These are phyloP conservation scores for Nyssa sinensis DNA, from an alignment of 148 eudicot genomes.

Conservation along the genomic window DNA sequence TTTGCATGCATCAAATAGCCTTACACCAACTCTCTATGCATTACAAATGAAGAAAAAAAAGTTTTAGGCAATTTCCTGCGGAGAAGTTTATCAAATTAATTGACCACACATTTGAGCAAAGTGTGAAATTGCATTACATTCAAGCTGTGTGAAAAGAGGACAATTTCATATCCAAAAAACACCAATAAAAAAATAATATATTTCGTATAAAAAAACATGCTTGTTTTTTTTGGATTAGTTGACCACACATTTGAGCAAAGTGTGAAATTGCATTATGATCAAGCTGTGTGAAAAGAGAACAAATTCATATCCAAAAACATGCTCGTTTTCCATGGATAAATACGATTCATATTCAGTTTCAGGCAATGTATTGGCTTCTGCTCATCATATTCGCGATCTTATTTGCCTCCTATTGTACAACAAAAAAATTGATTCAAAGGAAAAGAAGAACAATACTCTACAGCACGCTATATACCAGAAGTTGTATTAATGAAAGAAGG, in stretches of 20 bases:
- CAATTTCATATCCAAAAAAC: background rate
- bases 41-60: background rate
- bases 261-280: background rate
- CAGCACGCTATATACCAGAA: conserved; percentile 30
- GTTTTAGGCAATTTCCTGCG: background rate
- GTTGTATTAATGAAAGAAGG: conserved; percentile 27
- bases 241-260: background rate
- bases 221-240: background rate
- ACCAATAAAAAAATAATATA: too few relatives aligned
- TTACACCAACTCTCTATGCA: background rate
- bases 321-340: background rate
- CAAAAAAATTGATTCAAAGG: background rate
- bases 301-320: background rate
- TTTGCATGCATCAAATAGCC: background rate
- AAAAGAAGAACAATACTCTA: background rate
- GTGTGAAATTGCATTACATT: background rate
- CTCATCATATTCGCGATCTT: background rate
- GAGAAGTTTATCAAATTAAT: background rate
- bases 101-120: background rate
- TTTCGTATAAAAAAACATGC: too few relatives aligned
- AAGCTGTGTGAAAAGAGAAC: background rate
- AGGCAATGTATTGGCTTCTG: background rate
- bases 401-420: background rate
- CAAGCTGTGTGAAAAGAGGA: background rate
- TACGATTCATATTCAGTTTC: background rate